Conservation (phyloP, 23 red algal genomes). For the Gracilariopsis chorda region DNA sequence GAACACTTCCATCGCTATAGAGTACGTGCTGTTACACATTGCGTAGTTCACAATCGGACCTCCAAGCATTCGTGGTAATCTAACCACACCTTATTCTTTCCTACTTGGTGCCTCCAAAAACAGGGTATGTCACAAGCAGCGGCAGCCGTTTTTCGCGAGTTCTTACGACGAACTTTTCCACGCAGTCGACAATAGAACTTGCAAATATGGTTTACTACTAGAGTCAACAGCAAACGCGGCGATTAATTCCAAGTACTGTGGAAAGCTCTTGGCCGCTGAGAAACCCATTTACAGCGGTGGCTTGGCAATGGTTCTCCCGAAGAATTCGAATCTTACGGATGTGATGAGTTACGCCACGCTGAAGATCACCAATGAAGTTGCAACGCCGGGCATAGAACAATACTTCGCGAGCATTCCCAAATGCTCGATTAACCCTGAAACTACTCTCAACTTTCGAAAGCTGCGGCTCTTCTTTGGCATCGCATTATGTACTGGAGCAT, state of each 20-base stretch:
- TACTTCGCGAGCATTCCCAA: neutral
- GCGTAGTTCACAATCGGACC: no score
- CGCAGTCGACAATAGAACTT: neutral
- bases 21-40: neutral
- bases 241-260: neutral
- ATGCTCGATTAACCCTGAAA: neutral
- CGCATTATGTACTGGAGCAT: no score
- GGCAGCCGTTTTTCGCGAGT: neutral
- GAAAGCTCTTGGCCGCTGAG: neutral
- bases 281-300: neutral
- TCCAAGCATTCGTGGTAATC: neutral
- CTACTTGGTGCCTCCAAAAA: neutral
- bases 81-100: neutral
- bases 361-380: neutral
- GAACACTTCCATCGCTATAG: neutral
- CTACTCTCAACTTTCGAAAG: neutral
- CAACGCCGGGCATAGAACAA: neutral
- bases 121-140: neutral
- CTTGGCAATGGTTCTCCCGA: neutral
- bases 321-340: neutral
- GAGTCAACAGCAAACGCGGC: neutral
- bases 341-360: conserved; percentile 24
- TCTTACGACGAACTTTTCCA: neutral
- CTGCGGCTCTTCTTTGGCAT: conserved; percentile 31
- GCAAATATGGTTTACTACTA: neutral